These are phyloP conservation scores for Yarrowia divulgata DNA, from an alignment of 805 yeast species.

Conservation along the genomic window DNA sequence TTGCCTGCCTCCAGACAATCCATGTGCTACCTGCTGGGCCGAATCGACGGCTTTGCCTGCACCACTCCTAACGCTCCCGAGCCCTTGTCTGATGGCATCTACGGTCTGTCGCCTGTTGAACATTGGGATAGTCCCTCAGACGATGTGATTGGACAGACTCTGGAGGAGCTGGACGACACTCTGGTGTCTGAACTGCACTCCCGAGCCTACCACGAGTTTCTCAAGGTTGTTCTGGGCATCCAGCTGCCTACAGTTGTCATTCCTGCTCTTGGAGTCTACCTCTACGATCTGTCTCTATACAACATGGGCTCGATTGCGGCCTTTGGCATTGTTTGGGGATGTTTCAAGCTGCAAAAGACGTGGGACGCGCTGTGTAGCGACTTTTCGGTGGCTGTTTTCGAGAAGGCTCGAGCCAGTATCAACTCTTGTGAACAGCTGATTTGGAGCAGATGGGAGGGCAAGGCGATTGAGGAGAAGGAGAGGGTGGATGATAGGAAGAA, in stretches of 20 bases:
- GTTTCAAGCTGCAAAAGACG: conserved; percentile 48
- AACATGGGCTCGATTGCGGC: conserved; percentile 51
- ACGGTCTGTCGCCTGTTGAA: conserved; percentile 22
- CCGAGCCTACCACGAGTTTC: conserved; percentile 42
- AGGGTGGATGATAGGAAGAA: conserved; percentile 40
- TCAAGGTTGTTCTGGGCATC: conserved; percentile 46
- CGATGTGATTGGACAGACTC: conserved; percentile 36
- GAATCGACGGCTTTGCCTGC: conserved; percentile 44
- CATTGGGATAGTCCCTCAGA: conserved; percentile 21
- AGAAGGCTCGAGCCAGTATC: conserved; percentile 46
- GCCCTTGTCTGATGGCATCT: neutral
- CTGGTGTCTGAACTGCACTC: conserved; percentile 47
- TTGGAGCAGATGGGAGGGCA: conserved; percentile 49
- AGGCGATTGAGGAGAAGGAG: conserved; percentile 44
- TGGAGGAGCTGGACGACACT: conserved; percentile 37
- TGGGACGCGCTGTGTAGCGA: conserved; percentile 48
- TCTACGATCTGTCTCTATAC: conserved; percentile 48
- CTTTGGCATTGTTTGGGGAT: conserved; percentile 51
- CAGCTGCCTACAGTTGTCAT: conserved; percentile 50
- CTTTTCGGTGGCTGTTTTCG: conserved; percentile 46
- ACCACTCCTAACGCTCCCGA: conserved; percentile 31
- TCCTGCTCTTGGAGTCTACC: conserved; percentile 48
- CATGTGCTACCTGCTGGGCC: conserved; percentile 50
- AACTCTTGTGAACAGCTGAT: conserved; percentile 46
- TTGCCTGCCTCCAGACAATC: conserved; percentile 47